Evolutionary conservation across 2,329 filamentous ascomycete genomes (phyloP).

Genomic region (Epichloe hybrida): DNA sequence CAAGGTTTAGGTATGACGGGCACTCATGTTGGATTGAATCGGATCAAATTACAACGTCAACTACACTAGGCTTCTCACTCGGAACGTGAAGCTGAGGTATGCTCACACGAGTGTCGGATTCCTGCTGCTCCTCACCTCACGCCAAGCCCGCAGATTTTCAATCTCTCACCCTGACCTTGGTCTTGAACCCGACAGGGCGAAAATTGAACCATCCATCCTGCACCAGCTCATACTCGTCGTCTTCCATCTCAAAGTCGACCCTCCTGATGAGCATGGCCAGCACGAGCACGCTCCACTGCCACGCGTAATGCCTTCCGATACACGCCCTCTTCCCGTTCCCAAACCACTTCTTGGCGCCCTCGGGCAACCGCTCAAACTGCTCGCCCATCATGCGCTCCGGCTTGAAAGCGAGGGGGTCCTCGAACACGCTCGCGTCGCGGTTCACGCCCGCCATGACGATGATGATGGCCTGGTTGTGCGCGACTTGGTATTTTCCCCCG

Average conservation of each 20-base stretch:
- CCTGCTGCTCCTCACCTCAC: not conserved
- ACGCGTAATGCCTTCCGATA: constrained; percentile 37
- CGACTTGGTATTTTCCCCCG: constrained; percentile 34
- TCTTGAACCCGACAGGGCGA: constrained; percentile 31
- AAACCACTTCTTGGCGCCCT: constrained; percentile 35
- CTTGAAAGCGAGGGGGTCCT: constrained; percentile 46
- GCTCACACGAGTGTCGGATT: too few relatives aligned
- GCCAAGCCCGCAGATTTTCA: not conserved
- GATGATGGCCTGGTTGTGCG: constrained; percentile 35
- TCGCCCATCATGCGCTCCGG: constrained; percentile 37
- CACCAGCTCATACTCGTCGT: constrained; percentile 26
- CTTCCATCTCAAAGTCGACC: constrained; percentile 31
- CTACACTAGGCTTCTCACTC: too few relatives aligned
- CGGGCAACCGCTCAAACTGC: constrained; percentile 27
- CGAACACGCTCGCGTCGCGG: constrained; percentile 33
- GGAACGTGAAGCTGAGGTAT: too few relatives aligned
- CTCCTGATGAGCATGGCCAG: constrained; percentile 29
- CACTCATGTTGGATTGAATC: too few relatives aligned
- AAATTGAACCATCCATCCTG: constrained; percentile 41
- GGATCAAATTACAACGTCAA: too few relatives aligned
- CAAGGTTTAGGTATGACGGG: not conserved
- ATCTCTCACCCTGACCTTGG: constrained; percentile 27
- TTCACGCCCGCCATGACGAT: constrained; percentile 36
- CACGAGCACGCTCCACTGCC: constrained; percentile 29
- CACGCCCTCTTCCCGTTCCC: constrained; percentile 39